Percentiles rank a stretch among this genome's conserved stretches.
phyloP scores from a whole-genome alignment of 2,329 filamentous ascomycete genomes.

The Myriosclerotinia curreyana region DNA sequence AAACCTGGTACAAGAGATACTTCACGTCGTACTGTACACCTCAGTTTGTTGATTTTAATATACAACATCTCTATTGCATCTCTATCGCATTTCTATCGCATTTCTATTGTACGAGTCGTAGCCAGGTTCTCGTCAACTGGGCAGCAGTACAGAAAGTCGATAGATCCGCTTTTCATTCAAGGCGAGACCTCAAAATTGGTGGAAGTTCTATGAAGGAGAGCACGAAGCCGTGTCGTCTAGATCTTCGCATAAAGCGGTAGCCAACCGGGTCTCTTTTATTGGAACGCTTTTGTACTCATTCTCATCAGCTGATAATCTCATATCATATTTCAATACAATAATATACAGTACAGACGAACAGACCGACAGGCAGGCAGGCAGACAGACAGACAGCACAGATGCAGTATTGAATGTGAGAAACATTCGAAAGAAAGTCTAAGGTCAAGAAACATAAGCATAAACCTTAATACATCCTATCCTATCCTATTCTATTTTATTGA shows the following conservation, averaged over 20 bases:
- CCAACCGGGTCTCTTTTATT: slow-evolving; percentile 15
- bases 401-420: slow-evolving; percentile 2
- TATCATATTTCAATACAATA: no score
- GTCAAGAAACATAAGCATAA: background rate
- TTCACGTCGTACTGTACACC: background rate
- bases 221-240: slow-evolving; percentile 16
- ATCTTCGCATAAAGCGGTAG: slow-evolving; percentile 21
- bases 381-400: no score
- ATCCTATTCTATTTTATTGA: background rate
- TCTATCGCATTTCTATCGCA: no score
- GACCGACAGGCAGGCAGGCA: no score
- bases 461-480: no score
- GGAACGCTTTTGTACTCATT: slow-evolving; percentile 12
- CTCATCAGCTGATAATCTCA: slow-evolving; percentile 16
- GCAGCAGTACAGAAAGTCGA: slow-evolving; percentile 21
- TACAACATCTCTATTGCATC: background rate
- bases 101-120: slow-evolving; percentile 8
- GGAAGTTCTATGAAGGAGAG: background rate
- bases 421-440: background rate
- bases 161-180: slow-evolving; percentile 19
- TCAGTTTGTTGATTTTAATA: background rate
- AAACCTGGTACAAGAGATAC: slow-evolving; percentile 16
- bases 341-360: background rate
- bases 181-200: slow-evolving; percentile 6
- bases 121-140: slow-evolving; percentile 23